Evolutionary conservation across 768 basidiomycete species (phyloP).

Genomic region (Austroboletus eburneus): DNA sequence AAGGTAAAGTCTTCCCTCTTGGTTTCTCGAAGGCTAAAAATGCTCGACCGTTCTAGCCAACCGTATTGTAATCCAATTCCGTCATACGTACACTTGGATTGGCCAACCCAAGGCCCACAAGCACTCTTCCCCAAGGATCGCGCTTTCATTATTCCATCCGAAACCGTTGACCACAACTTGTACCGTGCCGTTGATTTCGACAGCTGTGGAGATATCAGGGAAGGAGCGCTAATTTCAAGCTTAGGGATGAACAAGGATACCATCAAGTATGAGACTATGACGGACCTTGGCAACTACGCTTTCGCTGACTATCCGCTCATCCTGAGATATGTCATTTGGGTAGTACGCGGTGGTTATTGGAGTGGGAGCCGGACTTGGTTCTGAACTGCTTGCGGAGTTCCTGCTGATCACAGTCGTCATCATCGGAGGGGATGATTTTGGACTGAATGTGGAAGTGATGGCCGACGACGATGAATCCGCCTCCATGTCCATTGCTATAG

Average conservation of each 20-base stretch:
- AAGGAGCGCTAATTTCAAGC: conserved; percentile 7
- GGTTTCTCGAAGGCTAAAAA: conserved; percentile 57
- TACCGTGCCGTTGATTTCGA: conserved; percentile 19
- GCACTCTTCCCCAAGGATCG: conserved; percentile 45
- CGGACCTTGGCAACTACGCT: conserved; percentile 3
- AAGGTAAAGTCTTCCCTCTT: conserved; percentile 77
- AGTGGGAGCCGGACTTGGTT: neutral
- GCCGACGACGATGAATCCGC: neutral
- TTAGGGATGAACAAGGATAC: neutral
- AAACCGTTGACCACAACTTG: conserved; percentile 34
- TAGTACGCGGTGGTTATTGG: neutral
- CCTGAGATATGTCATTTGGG: neutral
- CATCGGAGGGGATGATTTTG: neutral
- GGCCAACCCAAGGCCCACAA: conserved; percentile 68
- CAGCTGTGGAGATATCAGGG: conserved; percentile 23
- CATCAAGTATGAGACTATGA: neutral
- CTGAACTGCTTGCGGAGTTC: neutral
- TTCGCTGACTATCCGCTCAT: neutral
- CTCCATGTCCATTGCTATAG: neutral
- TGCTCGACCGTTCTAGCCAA: too few species aligned
- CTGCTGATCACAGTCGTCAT: neutral
- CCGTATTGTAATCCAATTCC: neutral
- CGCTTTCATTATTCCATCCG: conserved; percentile 31
- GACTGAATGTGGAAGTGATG: neutral
- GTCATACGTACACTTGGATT: conserved; percentile 51